These are phyloP conservation scores for Phascolomyces articulosus DNA, from an alignment of 371 early-diverging fungal genomes.

Conservation along the genomic window DNA sequence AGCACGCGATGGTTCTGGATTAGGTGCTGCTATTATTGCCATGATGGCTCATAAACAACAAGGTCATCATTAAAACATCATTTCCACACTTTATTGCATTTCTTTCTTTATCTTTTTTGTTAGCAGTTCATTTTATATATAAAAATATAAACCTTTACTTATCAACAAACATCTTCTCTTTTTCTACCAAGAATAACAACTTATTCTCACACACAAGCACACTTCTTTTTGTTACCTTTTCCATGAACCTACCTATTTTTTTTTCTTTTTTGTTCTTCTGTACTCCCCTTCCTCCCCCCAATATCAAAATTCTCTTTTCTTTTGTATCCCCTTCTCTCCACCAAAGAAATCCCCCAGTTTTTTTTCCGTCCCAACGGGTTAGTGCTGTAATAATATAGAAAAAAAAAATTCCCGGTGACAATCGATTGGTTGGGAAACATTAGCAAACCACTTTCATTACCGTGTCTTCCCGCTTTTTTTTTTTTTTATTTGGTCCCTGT, in stretches of 20 bases:
- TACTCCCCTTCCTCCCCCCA: no score
- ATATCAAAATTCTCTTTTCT: not conserved
- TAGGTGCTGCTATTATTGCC: slow-evolving; percentile 53
- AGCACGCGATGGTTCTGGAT: slow-evolving; percentile 50
- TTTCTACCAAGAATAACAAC: no score
- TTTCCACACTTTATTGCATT: no score
- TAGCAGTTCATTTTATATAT: no score
- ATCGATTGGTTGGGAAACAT: slow-evolving; percentile 2
- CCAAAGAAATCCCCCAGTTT: not conserved
- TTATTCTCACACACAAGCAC: no score
- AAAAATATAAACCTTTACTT: no score
- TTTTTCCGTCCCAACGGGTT: not conserved
- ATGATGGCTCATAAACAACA: slow-evolving; percentile 40
- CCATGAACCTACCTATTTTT: no score
- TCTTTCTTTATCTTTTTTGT: no score
- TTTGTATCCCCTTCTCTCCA: not conserved
- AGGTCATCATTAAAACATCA: not conserved
- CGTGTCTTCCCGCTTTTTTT: not conserved
- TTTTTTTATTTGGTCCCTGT: not conserved
- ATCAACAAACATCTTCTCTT: no score
- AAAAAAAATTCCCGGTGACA: not conserved
- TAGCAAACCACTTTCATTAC: not conserved
- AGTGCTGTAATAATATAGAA: not conserved
- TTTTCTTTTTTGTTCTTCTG: no score
- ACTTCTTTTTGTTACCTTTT: no score